Conservation (phyloP, 495 filamentous ascomycete species). For the Penicillium daleae region DNA sequence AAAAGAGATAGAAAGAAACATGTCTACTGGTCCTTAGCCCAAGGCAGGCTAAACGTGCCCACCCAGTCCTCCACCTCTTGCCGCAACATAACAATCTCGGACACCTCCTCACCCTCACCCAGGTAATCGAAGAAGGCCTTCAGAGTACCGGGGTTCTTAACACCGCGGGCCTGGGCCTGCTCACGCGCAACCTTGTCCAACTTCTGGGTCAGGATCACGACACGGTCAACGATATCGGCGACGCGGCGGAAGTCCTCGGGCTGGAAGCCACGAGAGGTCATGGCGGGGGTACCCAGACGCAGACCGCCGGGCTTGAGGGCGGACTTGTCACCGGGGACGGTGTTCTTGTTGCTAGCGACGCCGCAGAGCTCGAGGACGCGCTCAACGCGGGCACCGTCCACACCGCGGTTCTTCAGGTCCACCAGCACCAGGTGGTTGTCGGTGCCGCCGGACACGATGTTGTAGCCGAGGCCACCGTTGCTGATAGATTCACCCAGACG, state of each 20-base stretch:
- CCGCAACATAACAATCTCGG: constrained; percentile 84
- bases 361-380: constrained; percentile 91
- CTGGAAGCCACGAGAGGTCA: constrained; percentile 92
- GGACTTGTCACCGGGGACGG: constrained; percentile 92
- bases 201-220: constrained; percentile 80
- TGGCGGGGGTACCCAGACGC: constrained; percentile 91
- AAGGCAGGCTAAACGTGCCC: constrained; percentile 86
- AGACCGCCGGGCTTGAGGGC: constrained; percentile 91
- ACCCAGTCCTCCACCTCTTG: constrained; percentile 97
- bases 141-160: constrained; percentile 76
- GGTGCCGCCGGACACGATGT: constrained; percentile 88
- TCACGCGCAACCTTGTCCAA: constrained; percentile 81
- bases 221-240: constrained; percentile 90
- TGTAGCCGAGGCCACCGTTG: constrained; percentile 82
- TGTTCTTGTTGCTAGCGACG: constrained; percentile 98
- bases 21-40: constrained; percentile 59
- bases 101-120: constrained; percentile 77
- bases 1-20: constrained; percentile 20
- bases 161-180: constrained; percentile 72
- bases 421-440: constrained; percentile 96
- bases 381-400: constrained; percentile 94
- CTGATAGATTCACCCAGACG: constrained; percentile 73
- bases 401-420: constrained; percentile 88
- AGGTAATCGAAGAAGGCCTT: constrained; percentile 86
- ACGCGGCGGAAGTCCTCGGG: constrained; percentile 88